A percentile compares a stretch with the other conserved stretches of the same genome.
phyloP scores from a whole-genome alignment of 2,329 filamentous ascomycete genomes.

The Penicillium hesseltinei region DNA sequence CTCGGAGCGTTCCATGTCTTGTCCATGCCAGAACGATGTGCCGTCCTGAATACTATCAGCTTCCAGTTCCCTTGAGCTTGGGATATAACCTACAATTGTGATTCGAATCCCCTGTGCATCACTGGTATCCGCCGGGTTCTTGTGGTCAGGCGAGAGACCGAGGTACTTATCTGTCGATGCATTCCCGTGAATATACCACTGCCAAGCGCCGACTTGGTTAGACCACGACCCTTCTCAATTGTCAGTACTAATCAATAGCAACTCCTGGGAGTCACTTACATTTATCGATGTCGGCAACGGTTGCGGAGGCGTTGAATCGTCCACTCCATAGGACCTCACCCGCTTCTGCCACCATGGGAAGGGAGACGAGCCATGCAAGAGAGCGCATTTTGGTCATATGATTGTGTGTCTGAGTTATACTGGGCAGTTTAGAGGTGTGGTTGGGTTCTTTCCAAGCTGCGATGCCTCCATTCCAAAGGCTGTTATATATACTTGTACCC shows the following conservation, averaged over 20 bases:
- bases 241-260: background rate
- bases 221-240: constrained; percentile 57
- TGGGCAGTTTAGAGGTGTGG: background rate
- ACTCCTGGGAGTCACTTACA: constrained; percentile 11
- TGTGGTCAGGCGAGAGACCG: constrained; percentile 59
- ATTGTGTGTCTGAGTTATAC: background rate
- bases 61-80: constrained; percentile 37
- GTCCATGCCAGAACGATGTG: constrained; percentile 66
- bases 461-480: background rate
- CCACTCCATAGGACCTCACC: constrained; percentile 30
- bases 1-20: constrained; percentile 70
- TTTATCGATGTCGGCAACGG: constrained; percentile 25
- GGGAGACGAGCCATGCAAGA: background rate
- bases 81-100: constrained; percentile 51
- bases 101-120: constrained; percentile 67
- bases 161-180: constrained; percentile 55
- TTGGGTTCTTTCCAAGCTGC: no score
- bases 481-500: background rate
- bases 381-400: background rate
- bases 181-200: constrained; percentile 73
- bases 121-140: constrained; percentile 63
- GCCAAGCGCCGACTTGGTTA: constrained; percentile 68
- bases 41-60: constrained; percentile 15
- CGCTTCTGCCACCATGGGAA: constrained; percentile 13
- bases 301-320: constrained; percentile 26